Evolutionary conservation across 2,329 filamentous ascomycete genomes (phyloP), one percentile per base, ranked within the genome.

Genomic region (Clathrospora elynae): DNA sequence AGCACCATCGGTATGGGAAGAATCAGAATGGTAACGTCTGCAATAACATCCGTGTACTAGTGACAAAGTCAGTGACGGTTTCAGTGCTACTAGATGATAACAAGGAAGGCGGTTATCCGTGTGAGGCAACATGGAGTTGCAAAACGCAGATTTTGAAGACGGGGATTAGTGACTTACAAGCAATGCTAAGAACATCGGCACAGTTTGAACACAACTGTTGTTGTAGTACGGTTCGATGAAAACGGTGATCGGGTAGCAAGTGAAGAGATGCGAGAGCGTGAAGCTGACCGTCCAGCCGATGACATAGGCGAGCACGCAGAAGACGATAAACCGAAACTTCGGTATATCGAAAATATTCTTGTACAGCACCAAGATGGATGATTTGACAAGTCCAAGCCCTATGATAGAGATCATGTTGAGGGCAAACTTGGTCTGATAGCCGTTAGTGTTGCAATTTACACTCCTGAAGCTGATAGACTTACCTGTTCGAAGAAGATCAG

Each of bases 361-460:
- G 46, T 65, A 65, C 22, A 64, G 52, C 16, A 66, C 37, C 8
- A 67, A 46, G 24, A 67, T 62, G 14, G 62, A 66, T 9, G 57
- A 47, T 28, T 67, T 67, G 49, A 58, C 49, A 13, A 61, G 51
- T n/a, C 59, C 57, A 5, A 64, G 51, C 5, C 56, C 55, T 3
- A 60, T 33, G 18, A 65, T 53, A 11, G 57, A 61, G 34, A 65
- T 48, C 25, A 60, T 51, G 44, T 66, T 61, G 6, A 59, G 22
- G 4, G 53, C 50, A 26, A 64, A 64, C 31, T 63, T 63, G 8
- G 60, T 60, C 58, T 64, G 20, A 10, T 13, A 10, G 14, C n/a
- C 17, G 29, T 46, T 4, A 51, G 20, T 13, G 6, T 7, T 19
- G 25, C 7, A 22, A 17, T 10, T 2, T 20, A n/a, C n/a, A n/a